Evolutionary conservation across 768 basidiomycete species (phyloP), one percentile per base, ranked within the genome.

Genomic region (Boletus insuetus): DNA sequence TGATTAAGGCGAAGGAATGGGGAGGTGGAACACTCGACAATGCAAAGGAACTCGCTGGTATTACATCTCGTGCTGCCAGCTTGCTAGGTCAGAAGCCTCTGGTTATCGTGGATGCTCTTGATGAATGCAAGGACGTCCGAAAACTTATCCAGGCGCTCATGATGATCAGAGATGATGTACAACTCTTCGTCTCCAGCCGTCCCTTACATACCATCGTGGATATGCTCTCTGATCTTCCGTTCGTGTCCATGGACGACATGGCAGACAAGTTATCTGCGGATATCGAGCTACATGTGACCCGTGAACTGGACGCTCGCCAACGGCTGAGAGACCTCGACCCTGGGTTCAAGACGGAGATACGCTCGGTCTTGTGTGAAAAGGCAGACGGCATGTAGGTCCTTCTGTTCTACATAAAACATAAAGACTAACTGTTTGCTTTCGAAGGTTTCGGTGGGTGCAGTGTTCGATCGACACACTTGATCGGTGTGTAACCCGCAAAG

Each of bases 101-200:
- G 22, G 38, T 55, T 2, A 6, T 55, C 6, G 50, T 55, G 3
- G 54, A 56, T 53, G 55, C 50, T 6, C 55, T 56, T 17, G 54
- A 56, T 8, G 55, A 56, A 31, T 56, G 51, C 32, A 35, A 42
- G 4, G 45, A 56, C 12, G 17, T 46, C 16, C 29, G 12, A 7
- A n/a, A 16, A 6, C 50, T 56, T 0, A 14, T 55, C 5, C 37
- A 41, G 43, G 42, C 49, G 34, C 54, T 55, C 20, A 46, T 41
- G 29, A 20, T 26, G n/a, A 16, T 55, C 44, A 55, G 9, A 8
- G 16, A n/a, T 11, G 2, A 20, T 9, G 46, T 54, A 17, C 53
- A 16, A 6, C 53, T 54, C 39, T 54, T 54, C 10, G 46, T 54
- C 13, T 42, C 46, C 6, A 54, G 53, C 20, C 46, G 46, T 7